Percentiles rank a stretch among this genome's conserved stretches.
Evolutionary conservation across 371 early-diverging fungal species (phyloP).

Genomic region (Apophysomyces variabilis): DNA sequence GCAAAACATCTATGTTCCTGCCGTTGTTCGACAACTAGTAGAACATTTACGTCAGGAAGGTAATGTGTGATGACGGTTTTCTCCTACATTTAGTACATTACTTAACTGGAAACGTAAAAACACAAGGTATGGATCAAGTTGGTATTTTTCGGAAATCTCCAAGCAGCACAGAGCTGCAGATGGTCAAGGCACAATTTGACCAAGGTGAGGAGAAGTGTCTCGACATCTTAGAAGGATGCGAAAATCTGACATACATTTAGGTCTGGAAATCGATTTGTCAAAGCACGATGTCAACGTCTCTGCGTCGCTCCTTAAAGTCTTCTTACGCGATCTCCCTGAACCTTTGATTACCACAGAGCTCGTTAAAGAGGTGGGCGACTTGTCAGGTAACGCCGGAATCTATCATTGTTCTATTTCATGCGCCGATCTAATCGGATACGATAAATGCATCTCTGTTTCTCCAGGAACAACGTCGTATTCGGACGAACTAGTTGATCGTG

Average conservation of each 20-base stretch:
- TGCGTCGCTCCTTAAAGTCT: slow-evolving; percentile 85
- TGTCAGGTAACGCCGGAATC: slow-evolving; percentile 31
- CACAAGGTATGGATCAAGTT: slow-evolving; percentile 75
- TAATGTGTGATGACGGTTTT: slow-evolving; percentile 16
- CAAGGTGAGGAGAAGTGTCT: slow-evolving; percentile 40
- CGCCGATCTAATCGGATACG: not conserved
- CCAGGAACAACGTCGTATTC: slow-evolving; percentile 3
- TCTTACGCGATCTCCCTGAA: slow-evolving; percentile 79
- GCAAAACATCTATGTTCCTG: slow-evolving; percentile 34
- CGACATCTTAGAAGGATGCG: slow-evolving; percentile 30
- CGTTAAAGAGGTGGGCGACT: slow-evolving; percentile 34
- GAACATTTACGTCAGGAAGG: slow-evolving; percentile 41
- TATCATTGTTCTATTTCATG: not conserved
- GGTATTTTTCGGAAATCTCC: slow-evolving; percentile 93
- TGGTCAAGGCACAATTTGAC: slow-evolving; percentile 74
- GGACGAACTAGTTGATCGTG: slow-evolving; percentile 24
- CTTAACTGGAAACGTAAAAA: not conserved
- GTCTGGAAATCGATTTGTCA: slow-evolving; percentile 53
- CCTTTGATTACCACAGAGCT: slow-evolving; percentile 68
- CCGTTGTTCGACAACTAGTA: slow-evolving; percentile 32
- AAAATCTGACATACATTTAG: slow-evolving; percentile 11
- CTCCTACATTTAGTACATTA: not conserved
- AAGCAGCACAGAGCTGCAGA: slow-evolving; percentile 48
- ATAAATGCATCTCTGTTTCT: not conserved
- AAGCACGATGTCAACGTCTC: slow-evolving; percentile 83